Percentiles rank a stretch among this genome's conserved stretches.
phyloP scores from a whole-genome alignment of 208 protist genomes.

The Tetramitus jugosus region DNA sequence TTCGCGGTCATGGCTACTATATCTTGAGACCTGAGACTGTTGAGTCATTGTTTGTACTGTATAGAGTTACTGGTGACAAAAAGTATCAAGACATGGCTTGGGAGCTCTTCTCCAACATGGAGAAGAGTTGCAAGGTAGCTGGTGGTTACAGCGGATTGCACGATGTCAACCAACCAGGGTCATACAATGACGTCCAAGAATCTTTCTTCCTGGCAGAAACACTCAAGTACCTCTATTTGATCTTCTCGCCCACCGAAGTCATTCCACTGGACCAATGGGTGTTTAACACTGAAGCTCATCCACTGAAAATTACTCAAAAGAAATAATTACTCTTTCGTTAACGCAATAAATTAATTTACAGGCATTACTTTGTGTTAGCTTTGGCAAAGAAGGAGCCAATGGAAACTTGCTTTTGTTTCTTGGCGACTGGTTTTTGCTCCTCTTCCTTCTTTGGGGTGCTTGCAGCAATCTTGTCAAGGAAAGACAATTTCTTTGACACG shows the following conservation, averaged over 20 bases:
- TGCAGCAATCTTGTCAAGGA: too few species aligned
- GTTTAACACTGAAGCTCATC: conserved; percentile 79
- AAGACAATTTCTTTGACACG: too few species aligned
- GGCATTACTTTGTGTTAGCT: too few species aligned
- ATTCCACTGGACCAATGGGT: conserved; percentile 71
- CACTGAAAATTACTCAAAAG: conserved; percentile 31
- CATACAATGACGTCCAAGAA: conserved; percentile 52
- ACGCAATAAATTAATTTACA: too few species aligned
- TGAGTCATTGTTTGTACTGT: conserved; percentile 59
- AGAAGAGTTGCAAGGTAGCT: conserved; percentile 32
- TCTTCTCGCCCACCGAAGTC: conserved; percentile 50
- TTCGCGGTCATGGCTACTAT: conserved; percentile 24
- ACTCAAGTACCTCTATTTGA: conserved; percentile 75
- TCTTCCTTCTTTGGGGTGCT: too few species aligned
- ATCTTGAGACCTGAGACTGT: conserved; percentile 55
- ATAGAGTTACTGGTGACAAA: conserved; percentile 42
- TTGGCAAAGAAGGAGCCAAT: too few species aligned
- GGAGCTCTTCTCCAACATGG: conserved; percentile 56
- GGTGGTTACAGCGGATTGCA: conserved; percentile 23
- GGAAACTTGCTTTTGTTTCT: too few species aligned
- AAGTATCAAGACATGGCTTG: conserved; percentile 64
- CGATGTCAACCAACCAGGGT: not conserved
- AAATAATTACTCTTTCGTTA: too few species aligned
- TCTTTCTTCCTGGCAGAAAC: conserved; percentile 79
- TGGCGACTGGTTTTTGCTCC: too few species aligned